Evolutionary conservation across 1,284 basidiomycete species (phyloP), one percentile per base, ranked within the genome.

Genomic region (Apiotrichum domesticum): DNA sequence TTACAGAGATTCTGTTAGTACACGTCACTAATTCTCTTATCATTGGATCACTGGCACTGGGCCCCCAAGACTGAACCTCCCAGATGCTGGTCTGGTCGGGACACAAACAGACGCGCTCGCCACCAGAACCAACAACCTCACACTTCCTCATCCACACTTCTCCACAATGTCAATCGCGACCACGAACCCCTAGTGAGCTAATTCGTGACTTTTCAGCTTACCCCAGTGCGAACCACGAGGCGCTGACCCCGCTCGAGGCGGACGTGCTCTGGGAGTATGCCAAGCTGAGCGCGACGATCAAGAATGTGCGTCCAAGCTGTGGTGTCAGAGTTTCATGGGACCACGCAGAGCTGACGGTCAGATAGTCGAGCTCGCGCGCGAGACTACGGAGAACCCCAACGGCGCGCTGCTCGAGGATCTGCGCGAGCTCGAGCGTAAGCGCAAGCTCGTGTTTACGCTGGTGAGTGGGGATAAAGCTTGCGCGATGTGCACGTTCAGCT

Each of bases 381-480:
- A 65, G 42, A 77, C 72, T 2, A 66, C 71, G 54, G 85, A 85
- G 62, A 83, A 81, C 59, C 90, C 85, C 41, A 93, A 90, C 73
- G 83, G 84, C 64, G 78, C 76, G 52, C 81, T 97, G 66, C 78
- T 98, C n/a, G 81, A 81, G 44, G 85, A 87, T 55, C 74, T 98
- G 43, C 82, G 94, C 43, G 81, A 85, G 1, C 79, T 98, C 46
- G 95, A 98, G 74, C 85, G 88, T 71, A 96, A 96, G 76, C 94
- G 98, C 88, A 91, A 90, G 6, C 81, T 98, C 41, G 90, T 95
- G 0, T 77, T 94, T 68, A 95, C 92, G 0, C 74, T 94, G 76
- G 91, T 90, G 66, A 63, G 83, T 80, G 42, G 21, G 21, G 21
- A 21, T 21, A 21, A 21, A 21, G 21, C 21, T 21, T 21, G 21